Base-by-base conservation (phyloP, 352 stramenopile species). In the Blastocystis sp. region DNA sequence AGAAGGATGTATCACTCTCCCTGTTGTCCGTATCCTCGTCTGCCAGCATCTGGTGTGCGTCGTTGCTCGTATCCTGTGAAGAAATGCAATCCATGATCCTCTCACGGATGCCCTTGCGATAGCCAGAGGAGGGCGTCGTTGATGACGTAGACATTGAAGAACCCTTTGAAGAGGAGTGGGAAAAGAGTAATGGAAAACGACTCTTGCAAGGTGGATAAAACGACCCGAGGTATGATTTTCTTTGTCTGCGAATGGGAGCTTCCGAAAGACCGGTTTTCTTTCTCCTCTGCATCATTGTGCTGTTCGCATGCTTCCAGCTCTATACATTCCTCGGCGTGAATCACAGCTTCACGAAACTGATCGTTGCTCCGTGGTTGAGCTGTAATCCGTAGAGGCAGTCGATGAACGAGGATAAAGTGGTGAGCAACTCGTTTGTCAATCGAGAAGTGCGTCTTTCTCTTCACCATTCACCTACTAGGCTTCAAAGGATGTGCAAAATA, bases 51-150 rank as follows among this genome's bases (percentile, higher is more conserved):
- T 69, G 24, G 6, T 68, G 60, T 1, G 34, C 69, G 11, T 54
- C 57, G 24, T 43, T 38, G 45, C n/a, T 54, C n/a, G 21, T 43
- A 28, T 69, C 60, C n/a, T 45, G 45, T 19, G 57, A 69, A 69
- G 74, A 42, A 11, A 84, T 66, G 45, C 74, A 84, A 68, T 84
- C 74, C 74, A 84, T 84, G 60, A 84, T 70, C 9, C 74, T 34
- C 42, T 84, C 74, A 38, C 74, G 74, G 28, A 84, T 68, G 52
- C 74, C 74, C 48, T 69, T 84, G 19, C 60, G 34, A 62, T 66
- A n/a, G 14, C 28, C 24, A 14, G 74, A 69, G 54, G 65, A 34
- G 45, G 34, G 10, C 7, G 34, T 48, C 45, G 34, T 24, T 24
- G 64, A 74, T 21, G 34, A n/a, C 6, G 17, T 42, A 6, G 7